Conservation (phyloP, 2,329 filamentous ascomycete species). For the Cercospora sp. region DNA sequence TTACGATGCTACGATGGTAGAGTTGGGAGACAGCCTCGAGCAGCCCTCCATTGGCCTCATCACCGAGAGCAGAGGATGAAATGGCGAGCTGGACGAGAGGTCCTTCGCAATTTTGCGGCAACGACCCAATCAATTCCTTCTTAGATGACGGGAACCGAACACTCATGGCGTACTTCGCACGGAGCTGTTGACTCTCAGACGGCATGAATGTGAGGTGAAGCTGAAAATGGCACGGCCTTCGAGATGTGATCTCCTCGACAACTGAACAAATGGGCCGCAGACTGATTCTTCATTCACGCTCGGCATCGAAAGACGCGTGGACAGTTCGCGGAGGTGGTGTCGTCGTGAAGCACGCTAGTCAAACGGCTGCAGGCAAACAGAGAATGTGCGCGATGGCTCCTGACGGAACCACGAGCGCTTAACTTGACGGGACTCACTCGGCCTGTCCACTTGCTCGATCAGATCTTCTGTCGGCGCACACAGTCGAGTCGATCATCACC, state of each 20-base stretch:
- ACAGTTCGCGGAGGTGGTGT: neutral
- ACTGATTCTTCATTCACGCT: neutral
- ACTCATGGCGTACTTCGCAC: neutral
- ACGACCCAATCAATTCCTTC: neutral
- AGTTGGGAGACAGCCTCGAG: slow-evolving; percentile 68
- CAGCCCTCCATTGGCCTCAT: slow-evolving; percentile 49
- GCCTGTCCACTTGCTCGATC: neutral
- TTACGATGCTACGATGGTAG: slow-evolving; percentile 76
- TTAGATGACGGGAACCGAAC: neutral
- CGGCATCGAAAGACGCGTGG: neutral
- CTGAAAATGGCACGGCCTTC: neutral
- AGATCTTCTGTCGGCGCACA: neutral
- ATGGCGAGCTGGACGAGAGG: neutral
- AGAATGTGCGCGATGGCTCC: neutral
- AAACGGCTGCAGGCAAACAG: neutral
- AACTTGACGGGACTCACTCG: neutral
- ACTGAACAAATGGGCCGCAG: neutral
- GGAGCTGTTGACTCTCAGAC: neutral
- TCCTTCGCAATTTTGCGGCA: neutral
- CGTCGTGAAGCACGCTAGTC: neutral
- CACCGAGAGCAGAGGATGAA: slow-evolving; percentile 40
- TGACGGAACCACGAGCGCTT: neutral
- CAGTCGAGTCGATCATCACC: neutral
- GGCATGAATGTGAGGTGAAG: neutral
- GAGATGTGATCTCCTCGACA: neutral